phyloP scores from a whole-genome alignment of 164 flowering plant genomes.

The Nymphaea thermarum region DNA sequence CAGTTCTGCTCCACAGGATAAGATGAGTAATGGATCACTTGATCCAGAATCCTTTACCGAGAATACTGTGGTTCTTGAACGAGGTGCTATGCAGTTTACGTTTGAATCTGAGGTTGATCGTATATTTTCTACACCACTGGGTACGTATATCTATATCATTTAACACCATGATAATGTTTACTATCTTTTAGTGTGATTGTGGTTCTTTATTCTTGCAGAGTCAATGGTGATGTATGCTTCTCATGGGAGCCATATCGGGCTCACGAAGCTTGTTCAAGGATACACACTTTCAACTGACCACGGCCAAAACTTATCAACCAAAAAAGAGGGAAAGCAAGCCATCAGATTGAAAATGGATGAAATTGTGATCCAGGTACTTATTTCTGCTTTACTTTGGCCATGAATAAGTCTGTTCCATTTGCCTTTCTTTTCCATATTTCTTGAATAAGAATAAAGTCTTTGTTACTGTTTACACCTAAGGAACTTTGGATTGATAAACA shows the following conservation, averaged over 20 bases:
- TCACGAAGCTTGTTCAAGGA: slow-evolving; percentile 80
- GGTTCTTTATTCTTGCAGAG: slow-evolving; percentile 37
- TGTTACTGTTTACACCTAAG: too few species aligned
- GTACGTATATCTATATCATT: slow-evolving; percentile 17
- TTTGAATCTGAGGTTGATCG: slow-evolving; percentile 94
- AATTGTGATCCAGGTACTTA: slow-evolving; percentile 76
- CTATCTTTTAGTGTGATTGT: slow-evolving; percentile 6
- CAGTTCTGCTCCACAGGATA: slow-evolving; percentile 26
- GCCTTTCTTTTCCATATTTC: too few species aligned
- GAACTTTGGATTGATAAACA: too few species aligned
- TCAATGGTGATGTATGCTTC: slow-evolving; percentile 86
- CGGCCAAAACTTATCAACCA: slow-evolving; percentile 62
- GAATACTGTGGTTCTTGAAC: slow-evolving; percentile 32
- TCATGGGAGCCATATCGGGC: slow-evolving; percentile 74
- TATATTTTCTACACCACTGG: slow-evolving; percentile 89
- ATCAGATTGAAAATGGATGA: slow-evolving; percentile 80
- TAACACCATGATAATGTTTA: neutral
- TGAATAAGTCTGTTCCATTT: too few species aligned
- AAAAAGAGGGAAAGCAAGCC: slow-evolving; percentile 67
- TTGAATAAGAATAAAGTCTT: too few species aligned
- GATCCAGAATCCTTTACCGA: slow-evolving; percentile 38
- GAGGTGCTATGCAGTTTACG: slow-evolving; percentile 62
- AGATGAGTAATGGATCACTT: slow-evolving; percentile 27
- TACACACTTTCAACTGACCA: slow-evolving; percentile 54
- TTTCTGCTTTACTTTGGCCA: neutral